These are phyloP conservation scores for Pseudozyma pruni DNA, from an alignment of 1,284 basidiomycete genomes.

Conservation along the genomic window DNA sequence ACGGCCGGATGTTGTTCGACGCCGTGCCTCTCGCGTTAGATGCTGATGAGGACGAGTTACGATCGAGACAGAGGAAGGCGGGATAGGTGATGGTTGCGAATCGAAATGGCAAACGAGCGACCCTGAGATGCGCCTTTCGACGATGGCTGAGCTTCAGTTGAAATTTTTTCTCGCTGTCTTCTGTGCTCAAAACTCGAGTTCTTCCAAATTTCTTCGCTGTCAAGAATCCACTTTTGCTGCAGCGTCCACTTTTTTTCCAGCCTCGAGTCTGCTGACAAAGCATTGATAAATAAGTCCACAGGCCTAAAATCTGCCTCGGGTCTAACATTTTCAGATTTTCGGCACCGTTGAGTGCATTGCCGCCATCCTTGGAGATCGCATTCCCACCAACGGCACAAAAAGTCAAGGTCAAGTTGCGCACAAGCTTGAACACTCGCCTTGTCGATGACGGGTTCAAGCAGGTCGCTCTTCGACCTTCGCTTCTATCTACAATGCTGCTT, in stretches of 20 bases:
- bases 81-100: constrained; percentile 1
- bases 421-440: no score
- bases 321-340: not conserved
- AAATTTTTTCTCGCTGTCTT: constrained; percentile 23
- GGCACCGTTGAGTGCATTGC: not conserved
- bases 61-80: not conserved
- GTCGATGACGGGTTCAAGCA: no score
- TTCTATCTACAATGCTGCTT: no score
- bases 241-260: constrained; percentile 20
- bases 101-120: not conserved
- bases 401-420: no score
- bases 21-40: no score
- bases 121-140: constrained; percentile 8
- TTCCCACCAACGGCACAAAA: no score
- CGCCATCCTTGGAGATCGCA: not conserved
- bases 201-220: constrained; percentile 6
- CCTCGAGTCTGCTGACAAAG: constrained; percentile 1
- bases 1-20: not conserved
- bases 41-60: not conserved
- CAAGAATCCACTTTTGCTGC: constrained; percentile 30
- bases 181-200: constrained; percentile 7
- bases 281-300: no score
- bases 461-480: no score
- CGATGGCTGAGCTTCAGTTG: constrained; percentile 19
- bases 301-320: not conserved